These are phyloP conservation scores for Citeromyces nyonsensis DNA, from an alignment of 805 yeast genomes.

Conservation along the genomic window DNA sequence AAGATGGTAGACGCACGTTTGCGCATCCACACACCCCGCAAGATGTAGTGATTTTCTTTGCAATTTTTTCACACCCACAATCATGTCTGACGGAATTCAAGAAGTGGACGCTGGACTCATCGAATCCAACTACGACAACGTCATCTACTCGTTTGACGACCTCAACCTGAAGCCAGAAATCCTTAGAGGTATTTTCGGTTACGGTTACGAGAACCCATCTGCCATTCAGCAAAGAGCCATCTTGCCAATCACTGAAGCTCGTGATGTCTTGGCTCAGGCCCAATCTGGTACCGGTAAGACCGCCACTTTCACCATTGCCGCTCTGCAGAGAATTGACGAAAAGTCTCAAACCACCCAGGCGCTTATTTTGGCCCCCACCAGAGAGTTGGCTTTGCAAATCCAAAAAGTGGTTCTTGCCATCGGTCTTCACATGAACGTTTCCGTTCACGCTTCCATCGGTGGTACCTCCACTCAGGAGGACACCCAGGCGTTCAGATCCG, in stretches of 20 bases:
- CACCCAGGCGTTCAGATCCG: constrained; percentile 52
- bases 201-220: constrained; percentile 93
- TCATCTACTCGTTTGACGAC: constrained; percentile 61
- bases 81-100: constrained; percentile 53
- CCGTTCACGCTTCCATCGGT: constrained; percentile 87
- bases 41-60: not conserved
- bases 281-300: constrained; percentile 99
- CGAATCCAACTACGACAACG: constrained; percentile 93
- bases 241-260: constrained; percentile 83
- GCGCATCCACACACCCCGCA: not conserved
- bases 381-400: constrained; percentile 91
- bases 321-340: constrained; percentile 74
- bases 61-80: constrained; percentile 4
- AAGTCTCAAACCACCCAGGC: constrained; percentile 72
- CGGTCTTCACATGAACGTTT: constrained; percentile 78
- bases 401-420: constrained; percentile 75
- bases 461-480: constrained; percentile 81
- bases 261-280: constrained; percentile 96
- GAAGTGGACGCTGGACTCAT: constrained; percentile 75
- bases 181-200: constrained; percentile 67
- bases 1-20: not conserved
- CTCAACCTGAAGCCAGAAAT: constrained; percentile 60
- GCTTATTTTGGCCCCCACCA: constrained; percentile 82
- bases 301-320: constrained; percentile 92
- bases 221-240: constrained; percentile 97